A percentile compares a stretch with the other conserved stretches of the same genome.
Conservation (phyloP, 805 yeast species). For the Saccharomyces mikatae region DNA sequence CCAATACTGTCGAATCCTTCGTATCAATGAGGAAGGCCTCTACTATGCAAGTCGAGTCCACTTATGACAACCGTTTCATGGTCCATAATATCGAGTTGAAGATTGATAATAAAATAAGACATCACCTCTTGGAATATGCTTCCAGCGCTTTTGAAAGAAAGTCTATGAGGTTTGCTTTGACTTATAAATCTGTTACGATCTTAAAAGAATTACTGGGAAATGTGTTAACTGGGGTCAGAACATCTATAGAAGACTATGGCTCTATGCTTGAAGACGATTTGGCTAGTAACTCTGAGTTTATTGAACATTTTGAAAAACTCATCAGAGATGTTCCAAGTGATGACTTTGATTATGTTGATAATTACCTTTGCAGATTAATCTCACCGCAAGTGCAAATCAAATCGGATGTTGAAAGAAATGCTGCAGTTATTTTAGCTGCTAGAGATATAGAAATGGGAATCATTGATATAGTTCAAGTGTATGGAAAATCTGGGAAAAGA, state of each 20-base stretch:
- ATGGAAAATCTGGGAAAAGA: constrained; percentile 23
- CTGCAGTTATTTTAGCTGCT: constrained; percentile 46
- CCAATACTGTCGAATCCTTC: constrained; percentile 26
- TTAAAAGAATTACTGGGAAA: constrained; percentile 35
- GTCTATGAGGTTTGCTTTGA: constrained; percentile 38
- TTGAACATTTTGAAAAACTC: constrained; percentile 41
- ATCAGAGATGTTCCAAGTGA: constrained; percentile 35
- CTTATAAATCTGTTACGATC: constrained; percentile 42
- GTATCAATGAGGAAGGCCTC: constrained; percentile 26
- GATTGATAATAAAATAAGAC: constrained; percentile 45
- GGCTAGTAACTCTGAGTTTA: constrained; percentile 26
- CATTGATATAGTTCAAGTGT: constrained; percentile 37
- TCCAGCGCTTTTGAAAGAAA: constrained; percentile 37
- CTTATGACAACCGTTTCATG: constrained; percentile 51
- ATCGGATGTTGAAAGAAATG: constrained; percentile 38
- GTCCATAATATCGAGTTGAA: constrained; percentile 48
- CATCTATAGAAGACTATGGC: constrained; percentile 16
- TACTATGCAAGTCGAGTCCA: constrained; percentile 21
- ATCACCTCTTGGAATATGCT: constrained; percentile 41
- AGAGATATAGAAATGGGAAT: constrained; percentile 53
- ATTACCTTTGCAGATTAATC: constrained; percentile 45
- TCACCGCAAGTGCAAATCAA: constrained; percentile 57
- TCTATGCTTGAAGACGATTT: constrained; percentile 10
- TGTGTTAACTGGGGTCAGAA: constrained; percentile 13
- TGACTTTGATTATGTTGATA: constrained; percentile 38